These are phyloP conservation scores for Fusarium mangiferae DNA, from an alignment of 2,329 filamentous ascomycete genomes.

Conservation along the genomic window DNA sequence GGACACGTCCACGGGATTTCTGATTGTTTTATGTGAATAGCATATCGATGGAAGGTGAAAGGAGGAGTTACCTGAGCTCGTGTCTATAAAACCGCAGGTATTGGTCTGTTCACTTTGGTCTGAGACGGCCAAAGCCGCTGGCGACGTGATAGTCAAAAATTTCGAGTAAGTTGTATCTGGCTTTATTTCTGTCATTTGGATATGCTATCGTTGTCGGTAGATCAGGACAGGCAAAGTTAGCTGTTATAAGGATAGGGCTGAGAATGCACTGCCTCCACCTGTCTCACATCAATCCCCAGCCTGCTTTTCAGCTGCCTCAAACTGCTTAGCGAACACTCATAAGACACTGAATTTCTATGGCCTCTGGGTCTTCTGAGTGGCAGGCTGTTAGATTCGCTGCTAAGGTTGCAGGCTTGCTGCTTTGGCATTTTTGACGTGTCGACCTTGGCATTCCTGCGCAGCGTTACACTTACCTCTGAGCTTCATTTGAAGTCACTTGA, in stretches of 20 bases:
- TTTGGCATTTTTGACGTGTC: background rate
- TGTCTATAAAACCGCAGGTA: background rate
- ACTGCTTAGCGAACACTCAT: background rate
- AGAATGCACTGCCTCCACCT: background rate
- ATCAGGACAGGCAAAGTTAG: background rate
- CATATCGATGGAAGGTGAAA: rapidly evolving
- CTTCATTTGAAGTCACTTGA: rapidly evolving
- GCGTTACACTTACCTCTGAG: background rate
- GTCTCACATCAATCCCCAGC: background rate
- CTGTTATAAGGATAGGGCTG: background rate
- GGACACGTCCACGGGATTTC: background rate
- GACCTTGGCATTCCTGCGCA: background rate
- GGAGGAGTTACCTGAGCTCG: background rate
- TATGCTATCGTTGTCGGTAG: rapidly evolving
- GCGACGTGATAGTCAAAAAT: background rate
- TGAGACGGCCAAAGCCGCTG: background rate
- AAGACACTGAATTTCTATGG: background rate
- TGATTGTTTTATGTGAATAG: background rate
- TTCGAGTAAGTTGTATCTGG: background rate
- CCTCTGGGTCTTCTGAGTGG: background rate
- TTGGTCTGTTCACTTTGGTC: background rate
- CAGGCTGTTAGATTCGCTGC: background rate
- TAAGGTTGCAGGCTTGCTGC: background rate
- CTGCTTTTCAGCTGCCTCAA: background rate
- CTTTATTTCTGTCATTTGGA: background rate